These are phyloP conservation scores for Penicillium pancosmium DNA, from an alignment of 495 filamentous ascomycete species.

Conservation along the genomic window DNA sequence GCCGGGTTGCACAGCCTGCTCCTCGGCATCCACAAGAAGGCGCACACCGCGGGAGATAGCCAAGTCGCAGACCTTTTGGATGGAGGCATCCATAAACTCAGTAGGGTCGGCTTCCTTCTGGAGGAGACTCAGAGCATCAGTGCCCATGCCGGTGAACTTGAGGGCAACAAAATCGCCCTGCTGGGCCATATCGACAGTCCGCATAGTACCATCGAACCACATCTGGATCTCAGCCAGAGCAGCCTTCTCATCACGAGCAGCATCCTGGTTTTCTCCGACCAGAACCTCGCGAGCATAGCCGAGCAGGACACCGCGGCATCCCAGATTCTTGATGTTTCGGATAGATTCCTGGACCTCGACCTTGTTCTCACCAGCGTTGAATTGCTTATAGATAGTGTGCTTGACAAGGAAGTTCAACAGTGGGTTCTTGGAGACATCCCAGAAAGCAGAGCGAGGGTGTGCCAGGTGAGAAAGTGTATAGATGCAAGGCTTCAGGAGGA, in stretches of 20 bases:
- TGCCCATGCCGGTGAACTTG: slow-evolving; percentile 92
- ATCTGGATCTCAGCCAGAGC: slow-evolving; percentile 62
- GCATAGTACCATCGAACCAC: slow-evolving; percentile 75
- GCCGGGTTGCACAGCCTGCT: slow-evolving; percentile 75
- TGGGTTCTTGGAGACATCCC: slow-evolving; percentile 51
- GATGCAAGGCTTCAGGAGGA: slow-evolving; percentile 72
- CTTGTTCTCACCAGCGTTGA: slow-evolving; percentile 54
- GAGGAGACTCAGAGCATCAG: slow-evolving; percentile 68
- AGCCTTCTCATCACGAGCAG: slow-evolving; percentile 36
- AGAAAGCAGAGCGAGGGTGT: slow-evolving; percentile 59
- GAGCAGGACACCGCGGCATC: slow-evolving; percentile 50
- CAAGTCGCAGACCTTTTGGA: slow-evolving; percentile 74
- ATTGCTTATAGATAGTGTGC: slow-evolving; percentile 54
- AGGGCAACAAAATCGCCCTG: slow-evolving; percentile 84
- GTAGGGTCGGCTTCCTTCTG: slow-evolving; percentile 60
- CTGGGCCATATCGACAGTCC: slow-evolving; percentile 73
- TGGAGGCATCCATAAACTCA: slow-evolving; percentile 65
- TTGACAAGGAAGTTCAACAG: slow-evolving; percentile 47
- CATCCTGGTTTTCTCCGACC: slow-evolving; percentile 39
- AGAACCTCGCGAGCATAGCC: slow-evolving; percentile 53
- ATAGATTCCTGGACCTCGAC: slow-evolving; percentile 48
- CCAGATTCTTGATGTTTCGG: slow-evolving; percentile 44
- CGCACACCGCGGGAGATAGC: slow-evolving; percentile 70
- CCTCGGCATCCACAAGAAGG: slow-evolving; percentile 90
- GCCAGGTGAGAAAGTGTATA: slow-evolving; percentile 70